Evolutionary conservation across 2,329 filamentous ascomycete genomes (phyloP), one percentile per base, ranked within the genome.

Genomic region (Aspergillus novofumigatus): DNA sequence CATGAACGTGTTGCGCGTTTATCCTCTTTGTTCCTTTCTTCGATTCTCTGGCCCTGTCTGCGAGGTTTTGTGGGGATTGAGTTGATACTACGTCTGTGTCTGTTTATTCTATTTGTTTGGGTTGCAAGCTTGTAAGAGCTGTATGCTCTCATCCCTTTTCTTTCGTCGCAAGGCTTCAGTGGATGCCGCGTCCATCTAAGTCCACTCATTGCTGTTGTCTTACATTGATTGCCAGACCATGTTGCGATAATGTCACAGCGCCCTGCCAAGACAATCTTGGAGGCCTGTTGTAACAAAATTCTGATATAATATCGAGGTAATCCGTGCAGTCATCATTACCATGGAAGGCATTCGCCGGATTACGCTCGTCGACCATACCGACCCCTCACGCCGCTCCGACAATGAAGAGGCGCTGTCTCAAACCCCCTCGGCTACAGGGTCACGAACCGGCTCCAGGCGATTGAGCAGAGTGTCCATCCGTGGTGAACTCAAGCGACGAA

Each of bases 361-460:
- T 49, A 66, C 65, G 49, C 67, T 79, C 11, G 63, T 78, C 59
- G 77, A 79, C 62, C 74, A 75, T 52, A 78, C 76, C 20, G 51
- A 61, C 26, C 62, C 74, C 9, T 57, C 59, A 23, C 65, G 68
- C 54, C 65, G 62, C 7, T 52, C 60, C 4, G 56, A 63, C 9
- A 61, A 62, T 56, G 69, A 67, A 5, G 62, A 64, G 7, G 52
- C 58, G 41, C 59, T 62, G 32, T 59, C 65, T 20, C 51, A 53
- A 20, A 45, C 49, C 23, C 53, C 59, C 3, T 59, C 59, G 3
- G 32, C 53, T 23, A 35, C 57, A 26, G 51, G 50, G 6, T 61
- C 58, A 3, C 60, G 62, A 48, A 60, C 49, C 61, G 57, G 59
- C 58, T 61, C 62, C 59, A 50, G 56, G 49, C 54, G 62, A 56